A percentile compares a stretch with the other conserved stretches of the same genome.
These are phyloP conservation scores for Barnettozyma populi DNA, from an alignment of 805 yeast species.

Conservation along the genomic window DNA sequence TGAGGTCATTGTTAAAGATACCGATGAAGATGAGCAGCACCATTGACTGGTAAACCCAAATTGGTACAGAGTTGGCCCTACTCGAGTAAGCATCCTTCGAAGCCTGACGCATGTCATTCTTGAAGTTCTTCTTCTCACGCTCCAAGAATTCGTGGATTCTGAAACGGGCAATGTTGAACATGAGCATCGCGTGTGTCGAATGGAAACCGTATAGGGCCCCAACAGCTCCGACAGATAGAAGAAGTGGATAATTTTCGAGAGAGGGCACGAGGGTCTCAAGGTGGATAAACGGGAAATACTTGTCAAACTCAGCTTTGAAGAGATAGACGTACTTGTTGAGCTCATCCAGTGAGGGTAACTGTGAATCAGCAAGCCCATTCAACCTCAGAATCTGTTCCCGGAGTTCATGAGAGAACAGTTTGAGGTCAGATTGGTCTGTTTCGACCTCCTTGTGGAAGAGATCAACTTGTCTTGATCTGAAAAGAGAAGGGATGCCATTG, in stretches of 20 bases:
- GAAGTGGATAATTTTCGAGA: constrained; percentile 55
- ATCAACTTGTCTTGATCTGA: constrained; percentile 62
- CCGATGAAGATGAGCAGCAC: constrained; percentile 80
- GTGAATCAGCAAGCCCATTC: constrained; percentile 48
- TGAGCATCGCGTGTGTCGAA: constrained; percentile 64
- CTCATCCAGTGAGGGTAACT: constrained; percentile 73
- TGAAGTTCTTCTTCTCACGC: constrained; percentile 24
- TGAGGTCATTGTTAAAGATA: constrained; percentile 60
- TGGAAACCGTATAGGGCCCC: constrained; percentile 87
- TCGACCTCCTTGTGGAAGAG: constrained; percentile 44
- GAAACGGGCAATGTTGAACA: constrained; percentile 62
- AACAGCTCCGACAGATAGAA: constrained; percentile 77
- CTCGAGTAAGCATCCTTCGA: constrained; percentile 18
- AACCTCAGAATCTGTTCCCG: constrained; percentile 47
- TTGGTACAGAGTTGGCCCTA: constrained; percentile 52
- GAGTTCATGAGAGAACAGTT: constrained; percentile 44
- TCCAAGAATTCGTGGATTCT: constrained; percentile 66
- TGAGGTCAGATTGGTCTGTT: constrained; percentile 20
- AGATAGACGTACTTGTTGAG: constrained; percentile 71
- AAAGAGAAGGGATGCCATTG: constrained; percentile 52
- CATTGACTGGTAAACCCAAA: constrained; percentile 83
- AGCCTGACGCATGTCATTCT: constrained; percentile 1
- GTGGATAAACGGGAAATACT: constrained; percentile 81
- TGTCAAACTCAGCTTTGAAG: constrained; percentile 72
- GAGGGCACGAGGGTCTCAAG: constrained; percentile 50